These are phyloP conservation scores for Albizia julibrissin DNA, from an alignment of 306 rosid species.

Conservation along the genomic window DNA sequence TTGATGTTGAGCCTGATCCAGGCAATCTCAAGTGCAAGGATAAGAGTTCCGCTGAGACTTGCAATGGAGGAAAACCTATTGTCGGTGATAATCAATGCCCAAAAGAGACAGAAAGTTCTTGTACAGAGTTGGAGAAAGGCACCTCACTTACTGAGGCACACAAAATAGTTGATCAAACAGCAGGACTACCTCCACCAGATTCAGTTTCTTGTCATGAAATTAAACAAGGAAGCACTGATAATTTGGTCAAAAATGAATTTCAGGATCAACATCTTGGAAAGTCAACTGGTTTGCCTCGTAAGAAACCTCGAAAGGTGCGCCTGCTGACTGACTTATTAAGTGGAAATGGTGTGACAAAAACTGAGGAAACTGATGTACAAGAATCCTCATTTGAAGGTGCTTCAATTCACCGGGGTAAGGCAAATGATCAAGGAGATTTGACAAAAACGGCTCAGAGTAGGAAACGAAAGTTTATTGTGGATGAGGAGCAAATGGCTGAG, in stretches of 20 bases:
- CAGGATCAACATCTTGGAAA: constrained; percentile 56
- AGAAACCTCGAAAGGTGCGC: constrained; percentile 80
- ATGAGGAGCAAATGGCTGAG: constrained; percentile 47
- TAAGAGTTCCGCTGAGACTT: constrained; percentile 45
- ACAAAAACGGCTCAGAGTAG: constrained; percentile 45
- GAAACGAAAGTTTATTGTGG: constrained; percentile 66
- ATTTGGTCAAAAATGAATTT: constrained; percentile 46
- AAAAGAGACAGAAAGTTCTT: constrained; percentile 37
- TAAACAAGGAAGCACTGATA: constrained; percentile 49
- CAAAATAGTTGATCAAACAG: constrained; percentile 38
- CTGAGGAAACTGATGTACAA: constrained; percentile 38
- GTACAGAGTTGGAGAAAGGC: constrained; percentile 29
- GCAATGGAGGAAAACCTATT: constrained; percentile 44
- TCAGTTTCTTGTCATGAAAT: constrained; percentile 43
- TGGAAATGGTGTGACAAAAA: constrained; percentile 56
- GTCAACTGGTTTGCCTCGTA: constrained; percentile 57
- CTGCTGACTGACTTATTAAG: constrained; percentile 78
- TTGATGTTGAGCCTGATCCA: constrained; percentile 43
- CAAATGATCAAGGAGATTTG: constrained; percentile 51
- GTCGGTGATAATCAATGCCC: constrained; percentile 40
- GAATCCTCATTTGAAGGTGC: constrained; percentile 49
- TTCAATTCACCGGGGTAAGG: constrained; percentile 50
- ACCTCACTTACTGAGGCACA: constrained; percentile 31
- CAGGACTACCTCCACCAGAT: constrained; percentile 36
- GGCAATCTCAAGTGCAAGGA: constrained; percentile 43